Percentiles rank a stretch among this genome's conserved stretches.
These are phyloP conservation scores for Lodderomyces parapsilosis DNA, from an alignment of 1,139 yeast species.

Conservation along the genomic window DNA sequence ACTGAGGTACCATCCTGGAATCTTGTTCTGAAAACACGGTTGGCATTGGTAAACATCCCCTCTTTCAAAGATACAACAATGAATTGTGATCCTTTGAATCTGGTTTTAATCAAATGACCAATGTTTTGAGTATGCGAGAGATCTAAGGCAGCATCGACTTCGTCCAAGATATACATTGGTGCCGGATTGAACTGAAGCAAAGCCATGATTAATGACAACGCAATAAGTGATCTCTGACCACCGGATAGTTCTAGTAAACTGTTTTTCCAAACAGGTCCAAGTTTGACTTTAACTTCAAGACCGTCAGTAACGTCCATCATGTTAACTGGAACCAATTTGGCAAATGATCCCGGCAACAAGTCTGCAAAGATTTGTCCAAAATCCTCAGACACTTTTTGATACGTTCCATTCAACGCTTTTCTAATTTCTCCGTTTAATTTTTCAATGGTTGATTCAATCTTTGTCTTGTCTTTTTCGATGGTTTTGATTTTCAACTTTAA, in stretches of 20 bases:
- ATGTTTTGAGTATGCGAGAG: slow-evolving; percentile 96
- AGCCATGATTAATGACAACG: slow-evolving; percentile 87
- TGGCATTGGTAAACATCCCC: slow-evolving; percentile 98
- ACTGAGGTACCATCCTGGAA: slow-evolving; percentile 97
- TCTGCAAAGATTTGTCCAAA: slow-evolving; percentile 94
- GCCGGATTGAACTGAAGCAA: slow-evolving; percentile 94
- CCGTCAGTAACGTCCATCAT: slow-evolving; percentile 86
- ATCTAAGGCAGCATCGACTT: slow-evolving; percentile 97
- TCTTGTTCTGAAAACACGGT: slow-evolving; percentile 86
- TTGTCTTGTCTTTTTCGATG: slow-evolving; percentile 85
- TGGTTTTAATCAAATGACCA: slow-evolving; percentile 91
- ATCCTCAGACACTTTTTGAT: slow-evolving; percentile 81
- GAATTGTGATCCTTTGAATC: slow-evolving; percentile 94
- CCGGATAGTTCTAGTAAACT: slow-evolving; percentile 94
- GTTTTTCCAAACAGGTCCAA: slow-evolving; percentile 95
- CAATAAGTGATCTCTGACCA: slow-evolving; percentile 93
- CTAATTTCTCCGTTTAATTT: slow-evolving; percentile 85
- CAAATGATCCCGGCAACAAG: slow-evolving; percentile 84
- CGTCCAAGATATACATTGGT: slow-evolving; percentile 96
- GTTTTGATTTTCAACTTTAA: slow-evolving; percentile 80
- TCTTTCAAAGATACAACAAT: slow-evolving; percentile 95
- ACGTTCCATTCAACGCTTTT: slow-evolving; percentile 78
- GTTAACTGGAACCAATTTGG: slow-evolving; percentile 82
- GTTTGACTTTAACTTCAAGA: slow-evolving; percentile 82
- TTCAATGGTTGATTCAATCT: slow-evolving; percentile 86